Conservation (phyloP, 768 basidiomycete genomes). For the Termitomyces sp. region DNA sequence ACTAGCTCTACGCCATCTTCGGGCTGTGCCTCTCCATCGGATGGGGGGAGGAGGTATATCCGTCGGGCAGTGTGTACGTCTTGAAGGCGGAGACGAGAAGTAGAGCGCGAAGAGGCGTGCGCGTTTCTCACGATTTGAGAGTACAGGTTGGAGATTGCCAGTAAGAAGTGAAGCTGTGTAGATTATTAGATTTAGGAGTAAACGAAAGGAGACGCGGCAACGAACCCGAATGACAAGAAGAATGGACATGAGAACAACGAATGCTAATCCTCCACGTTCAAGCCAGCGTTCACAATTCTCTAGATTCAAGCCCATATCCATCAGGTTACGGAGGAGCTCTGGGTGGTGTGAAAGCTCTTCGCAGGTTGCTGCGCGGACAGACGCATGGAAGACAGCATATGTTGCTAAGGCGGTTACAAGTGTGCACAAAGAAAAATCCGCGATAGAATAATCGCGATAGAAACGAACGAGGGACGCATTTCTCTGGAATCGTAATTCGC, state of each 20-base stretch:
- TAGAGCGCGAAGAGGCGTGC: constrained; percentile 16
- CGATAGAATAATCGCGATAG: constrained; percentile 79
- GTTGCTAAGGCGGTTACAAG: constrained; percentile 51
- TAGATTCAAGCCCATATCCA: constrained; percentile 66
- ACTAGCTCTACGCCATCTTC: constrained; percentile 35
- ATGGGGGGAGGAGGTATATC: constrained; percentile 55
- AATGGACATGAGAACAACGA: constrained; percentile 54
- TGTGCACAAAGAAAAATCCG: constrained; percentile 68
- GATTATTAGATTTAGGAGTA: constrained; percentile 1
- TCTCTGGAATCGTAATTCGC: constrained; percentile 34
- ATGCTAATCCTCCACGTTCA: constrained; percentile 56
- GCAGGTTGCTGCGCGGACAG: constrained; percentile 58
- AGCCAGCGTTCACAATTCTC: constrained; percentile 84
- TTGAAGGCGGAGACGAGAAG: constrained; percentile 14
- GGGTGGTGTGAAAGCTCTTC: constrained; percentile 74
- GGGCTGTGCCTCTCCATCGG: constrained; percentile 8
- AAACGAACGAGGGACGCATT: constrained; percentile 65
- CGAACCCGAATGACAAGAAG: constrained; percentile 64
- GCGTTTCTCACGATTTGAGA: constrained; percentile 40
- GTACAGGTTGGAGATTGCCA: constrained; percentile 67
- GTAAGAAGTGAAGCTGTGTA: constrained; percentile 66
- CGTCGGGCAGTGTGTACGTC: constrained; percentile 39
- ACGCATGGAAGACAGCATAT: constrained; percentile 53
- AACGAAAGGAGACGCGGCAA: constrained; percentile 11
- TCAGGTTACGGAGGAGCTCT: constrained; percentile 65